Percentiles rank a stretch among this genome's conserved stretches.
phyloP scores from a whole-genome alignment of 2,329 filamentous ascomycete species.

The Xylariaceae sp. region DNA sequence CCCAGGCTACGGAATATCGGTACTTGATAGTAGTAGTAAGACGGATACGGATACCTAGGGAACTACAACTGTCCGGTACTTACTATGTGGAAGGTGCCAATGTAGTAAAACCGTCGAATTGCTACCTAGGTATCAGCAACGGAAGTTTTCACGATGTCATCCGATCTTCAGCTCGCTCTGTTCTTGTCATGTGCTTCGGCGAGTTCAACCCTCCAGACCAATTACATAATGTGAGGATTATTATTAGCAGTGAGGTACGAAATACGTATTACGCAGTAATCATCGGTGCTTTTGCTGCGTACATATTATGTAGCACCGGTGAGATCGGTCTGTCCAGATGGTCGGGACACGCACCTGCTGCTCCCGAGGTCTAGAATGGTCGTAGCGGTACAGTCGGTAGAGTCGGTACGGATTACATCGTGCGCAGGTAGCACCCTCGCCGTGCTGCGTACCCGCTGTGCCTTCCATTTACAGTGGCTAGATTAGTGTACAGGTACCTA shows the following conservation, averaged over 20 bases:
- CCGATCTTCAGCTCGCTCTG: too few species aligned
- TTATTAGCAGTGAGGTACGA: not conserved
- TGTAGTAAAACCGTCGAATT: too few species aligned
- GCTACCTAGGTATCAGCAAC: too few species aligned
- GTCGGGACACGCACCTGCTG: not conserved
- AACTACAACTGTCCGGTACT: not conserved
- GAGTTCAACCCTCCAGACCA: not conserved
- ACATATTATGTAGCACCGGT: not conserved
- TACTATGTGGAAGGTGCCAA: too few species aligned
- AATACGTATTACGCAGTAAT: too few species aligned
- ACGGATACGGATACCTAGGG: too few species aligned
- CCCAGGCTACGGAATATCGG: not conserved
- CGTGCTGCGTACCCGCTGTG: not conserved
- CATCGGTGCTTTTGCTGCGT: too few species aligned
- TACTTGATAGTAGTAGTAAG: not conserved
- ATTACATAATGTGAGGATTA: not conserved
- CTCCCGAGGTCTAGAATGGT: not conserved
- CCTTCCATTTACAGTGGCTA: not conserved
- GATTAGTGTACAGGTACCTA: not conserved
- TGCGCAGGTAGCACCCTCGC: not conserved
- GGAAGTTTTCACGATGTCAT: too few species aligned
- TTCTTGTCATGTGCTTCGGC: too few species aligned
- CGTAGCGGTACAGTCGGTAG: not conserved
- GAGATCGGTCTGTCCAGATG: not conserved
- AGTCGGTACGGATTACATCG: not conserved